Evolutionary conservation across 2,329 filamentous ascomycete genomes (phyloP), one percentile per base, ranked within the genome.

Genomic region (Cercospora janseana): DNA sequence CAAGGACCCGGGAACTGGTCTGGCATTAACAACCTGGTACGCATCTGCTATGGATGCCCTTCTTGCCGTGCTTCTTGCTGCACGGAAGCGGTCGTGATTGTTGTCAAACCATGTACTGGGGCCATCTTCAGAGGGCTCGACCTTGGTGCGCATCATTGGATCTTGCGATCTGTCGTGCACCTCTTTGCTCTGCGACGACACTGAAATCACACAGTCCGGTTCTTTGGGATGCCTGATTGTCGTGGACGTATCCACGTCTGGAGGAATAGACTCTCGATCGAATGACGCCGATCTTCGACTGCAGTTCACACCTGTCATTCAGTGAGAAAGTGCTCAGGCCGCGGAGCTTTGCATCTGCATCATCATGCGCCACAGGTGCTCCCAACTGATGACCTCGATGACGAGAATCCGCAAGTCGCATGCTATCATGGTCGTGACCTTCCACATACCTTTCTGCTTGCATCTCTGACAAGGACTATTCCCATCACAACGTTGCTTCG

Each of bases 401-500:
- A n/a, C n/a, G n/a, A n/a, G n/a, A n/a, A n/a, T n/a, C n/a, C n/a
- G n/a, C n/a, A n/a, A n/a, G n/a, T n/a, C n/a, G n/a, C n/a, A n/a
- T n/a, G n/a, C n/a, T n/a, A n/a, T n/a, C n/a, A n/a, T n/a, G n/a
- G n/a, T n/a, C n/a, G n/a, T n/a, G n/a, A n/a, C n/a, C n/a, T n/a
- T n/a, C n/a, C 23, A 32, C 42, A 34, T n/a, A 45, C 42, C 42
- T 45, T 31, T 29, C 27, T 45, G 42, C 18, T 23, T 31, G 28
- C 42, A 45, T 3, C 42, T 16, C 15, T 45, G 26, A 21, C 42
- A 45, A 21, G 42, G 42, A 16, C 20, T 29, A 7, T 20, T 20
- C 5, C 42, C 42, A 16, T 45, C 42, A 29, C 42, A 45, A 12
- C 42, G 42, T 24, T 45, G 42, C 28, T 45, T 45, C 12, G 42